Evolutionary conservation across 108 stramenopile genomes (phyloP).

Genomic region (Aurantiochytrium sp.): DNA sequence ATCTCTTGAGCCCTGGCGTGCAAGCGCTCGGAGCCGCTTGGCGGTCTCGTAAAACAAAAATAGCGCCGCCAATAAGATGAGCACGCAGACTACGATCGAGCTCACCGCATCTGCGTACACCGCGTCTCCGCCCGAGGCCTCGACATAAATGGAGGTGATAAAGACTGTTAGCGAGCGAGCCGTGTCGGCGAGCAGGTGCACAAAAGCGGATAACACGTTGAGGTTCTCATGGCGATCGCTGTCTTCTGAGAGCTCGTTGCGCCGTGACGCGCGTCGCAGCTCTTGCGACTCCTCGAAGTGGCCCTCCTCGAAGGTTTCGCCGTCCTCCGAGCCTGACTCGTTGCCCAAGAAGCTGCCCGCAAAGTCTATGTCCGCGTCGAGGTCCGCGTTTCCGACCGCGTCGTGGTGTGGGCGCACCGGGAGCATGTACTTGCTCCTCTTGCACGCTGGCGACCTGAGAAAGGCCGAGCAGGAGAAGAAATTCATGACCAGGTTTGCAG

Average conservation of each 20-base stretch:
- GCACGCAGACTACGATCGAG: background rate
- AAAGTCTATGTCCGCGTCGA: background rate
- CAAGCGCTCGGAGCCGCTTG: background rate
- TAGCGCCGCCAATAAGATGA: background rate
- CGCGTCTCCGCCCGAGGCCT: background rate
- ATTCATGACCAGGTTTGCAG: constrained; percentile 16
- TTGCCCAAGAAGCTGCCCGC: background rate
- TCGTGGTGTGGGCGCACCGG: background rate
- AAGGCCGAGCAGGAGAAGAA: background rate
- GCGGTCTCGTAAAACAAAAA: background rate
- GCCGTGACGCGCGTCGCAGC: too few relatives aligned
- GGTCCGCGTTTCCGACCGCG: background rate
- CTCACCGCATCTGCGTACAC: background rate
- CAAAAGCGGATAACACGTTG: background rate
- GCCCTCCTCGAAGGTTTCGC: background rate
- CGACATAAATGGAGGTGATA: background rate
- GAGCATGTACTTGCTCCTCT: background rate
- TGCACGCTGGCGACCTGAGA: background rate
- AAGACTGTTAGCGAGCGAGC: background rate
- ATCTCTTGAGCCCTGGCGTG: background rate
- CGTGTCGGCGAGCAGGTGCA: background rate
- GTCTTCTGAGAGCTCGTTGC: too few relatives aligned
- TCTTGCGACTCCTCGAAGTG: too few relatives aligned
- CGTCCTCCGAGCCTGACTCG: background rate
- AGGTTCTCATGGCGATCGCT: too few relatives aligned